Percentiles rank a stretch among this genome's conserved stretches.
These are phyloP conservation scores for Gnomoniopsis sp. DNA, from an alignment of 2,329 filamentous ascomycete genomes.

Conservation along the genomic window DNA sequence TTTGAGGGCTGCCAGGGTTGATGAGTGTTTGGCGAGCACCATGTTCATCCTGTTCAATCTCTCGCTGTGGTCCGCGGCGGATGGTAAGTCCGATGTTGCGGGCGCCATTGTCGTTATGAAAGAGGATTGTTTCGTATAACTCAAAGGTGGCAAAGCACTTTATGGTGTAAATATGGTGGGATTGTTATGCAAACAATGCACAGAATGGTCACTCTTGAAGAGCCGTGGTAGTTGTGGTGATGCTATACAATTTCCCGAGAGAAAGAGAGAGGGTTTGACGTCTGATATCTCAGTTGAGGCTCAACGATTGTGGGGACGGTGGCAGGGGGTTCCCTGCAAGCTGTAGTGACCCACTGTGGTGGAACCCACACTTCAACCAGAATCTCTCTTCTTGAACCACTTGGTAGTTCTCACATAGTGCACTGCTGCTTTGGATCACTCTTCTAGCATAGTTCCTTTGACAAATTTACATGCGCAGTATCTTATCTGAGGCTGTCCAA, in stretches of 20 bases:
- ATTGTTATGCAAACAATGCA: too few species aligned
- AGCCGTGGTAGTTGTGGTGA: neutral
- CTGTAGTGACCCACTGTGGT: too few species aligned
- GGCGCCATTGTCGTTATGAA: neutral
- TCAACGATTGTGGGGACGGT: neutral
- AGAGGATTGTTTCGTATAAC: neutral
- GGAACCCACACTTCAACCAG: too few species aligned
- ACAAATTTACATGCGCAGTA: too few species aligned
- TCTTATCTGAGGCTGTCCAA: too few species aligned
- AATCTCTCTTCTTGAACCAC: too few species aligned
- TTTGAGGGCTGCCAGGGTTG: slow-evolving; percentile 27
- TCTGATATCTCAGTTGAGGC: slow-evolving; percentile 1
- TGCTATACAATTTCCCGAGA: slow-evolving; percentile 1
- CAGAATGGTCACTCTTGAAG: too few species aligned
- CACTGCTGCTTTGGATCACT: too few species aligned
- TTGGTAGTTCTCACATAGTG: too few species aligned
- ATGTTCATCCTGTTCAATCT: slow-evolving; percentile 41
- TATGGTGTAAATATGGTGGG: neutral
- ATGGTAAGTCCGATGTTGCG: slow-evolving; percentile 26
- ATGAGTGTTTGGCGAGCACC: slow-evolving; percentile 32
- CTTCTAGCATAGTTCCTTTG: too few species aligned
- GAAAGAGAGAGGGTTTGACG: neutral
- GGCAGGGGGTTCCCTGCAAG: too few species aligned
- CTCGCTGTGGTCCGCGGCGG: slow-evolving; percentile 34
- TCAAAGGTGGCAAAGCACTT: neutral